Conservation (phyloP, 2,329 filamentous ascomycete species). For the Nakataea oryzae region DNA sequence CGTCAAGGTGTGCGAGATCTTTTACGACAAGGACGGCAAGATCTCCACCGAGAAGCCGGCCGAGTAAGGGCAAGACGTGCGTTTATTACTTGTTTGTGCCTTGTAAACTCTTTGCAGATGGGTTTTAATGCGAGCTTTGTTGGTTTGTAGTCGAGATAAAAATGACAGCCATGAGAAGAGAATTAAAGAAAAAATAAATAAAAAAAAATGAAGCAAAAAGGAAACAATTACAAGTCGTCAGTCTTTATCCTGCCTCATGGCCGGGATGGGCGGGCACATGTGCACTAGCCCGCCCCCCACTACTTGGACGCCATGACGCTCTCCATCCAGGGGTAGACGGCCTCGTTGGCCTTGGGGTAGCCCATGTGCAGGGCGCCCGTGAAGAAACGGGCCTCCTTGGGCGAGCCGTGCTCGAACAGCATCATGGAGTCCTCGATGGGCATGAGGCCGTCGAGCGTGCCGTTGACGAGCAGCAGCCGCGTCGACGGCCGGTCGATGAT, state of each 20-base stretch:
- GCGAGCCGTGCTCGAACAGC: constrained; percentile 51
- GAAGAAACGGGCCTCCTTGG: constrained; percentile 58
- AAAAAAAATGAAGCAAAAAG: background rate
- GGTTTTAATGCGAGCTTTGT: too few relatives aligned
- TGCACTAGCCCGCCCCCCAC: too few relatives aligned
- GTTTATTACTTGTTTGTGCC: too few relatives aligned
- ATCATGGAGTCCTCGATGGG: constrained; percentile 59
- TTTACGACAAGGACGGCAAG: constrained; percentile 55
- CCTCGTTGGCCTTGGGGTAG: constrained; percentile 48
- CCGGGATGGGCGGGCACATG: too few relatives aligned
- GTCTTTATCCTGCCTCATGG: background rate
- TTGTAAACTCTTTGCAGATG: too few relatives aligned
- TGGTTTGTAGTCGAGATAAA: too few relatives aligned
- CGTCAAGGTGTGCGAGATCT: constrained; percentile 67
- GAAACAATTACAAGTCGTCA: background rate
- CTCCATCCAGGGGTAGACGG: constrained; percentile 54
- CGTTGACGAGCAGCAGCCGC: constrained; percentile 51
- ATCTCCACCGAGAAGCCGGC: constrained; percentile 36
- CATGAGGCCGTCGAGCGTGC: constrained; percentile 53
- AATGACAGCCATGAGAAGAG: background rate
- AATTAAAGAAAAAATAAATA: background rate
- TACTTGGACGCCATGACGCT: constrained; percentile 29
- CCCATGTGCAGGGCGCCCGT: constrained; percentile 55
- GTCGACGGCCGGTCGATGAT: constrained; percentile 45
- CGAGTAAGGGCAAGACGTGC: constrained; percentile 4